A percentile compares a stretch with the other conserved stretches of the same genome.
Conservation (phyloP, 1,284 basidiomycete species). For the Tetrapyrgos nigripes region DNA sequence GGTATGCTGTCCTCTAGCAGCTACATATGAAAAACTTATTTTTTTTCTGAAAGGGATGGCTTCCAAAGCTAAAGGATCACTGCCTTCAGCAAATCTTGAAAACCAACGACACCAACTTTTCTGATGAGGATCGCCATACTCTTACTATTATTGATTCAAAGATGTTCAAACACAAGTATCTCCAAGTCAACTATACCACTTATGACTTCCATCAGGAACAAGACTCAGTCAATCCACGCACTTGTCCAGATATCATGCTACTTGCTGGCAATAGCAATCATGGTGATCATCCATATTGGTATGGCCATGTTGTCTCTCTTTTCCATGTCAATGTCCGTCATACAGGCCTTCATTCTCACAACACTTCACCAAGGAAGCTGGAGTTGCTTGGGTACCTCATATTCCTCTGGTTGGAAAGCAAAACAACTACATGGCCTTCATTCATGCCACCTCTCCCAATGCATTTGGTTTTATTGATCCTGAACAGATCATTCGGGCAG, state of each 20-base stretch:
- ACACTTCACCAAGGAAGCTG: too few relatives aligned
- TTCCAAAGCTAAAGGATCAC: background rate
- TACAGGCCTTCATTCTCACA: background rate
- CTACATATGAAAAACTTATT: background rate
- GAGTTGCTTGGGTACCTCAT: background rate
- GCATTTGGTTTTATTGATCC: constrained; percentile 16
- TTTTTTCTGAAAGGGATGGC: background rate
- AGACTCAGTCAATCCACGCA: background rate
- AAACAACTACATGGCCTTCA: background rate
- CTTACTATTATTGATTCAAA: background rate
- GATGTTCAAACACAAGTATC: background rate
- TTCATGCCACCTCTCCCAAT: background rate
- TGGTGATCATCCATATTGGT: background rate
- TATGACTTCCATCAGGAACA: background rate
- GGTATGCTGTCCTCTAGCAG: background rate
- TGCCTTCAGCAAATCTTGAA: background rate
- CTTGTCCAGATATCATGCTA: too few relatives aligned
- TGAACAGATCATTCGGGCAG: constrained; percentile 18
- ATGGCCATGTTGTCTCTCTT: background rate
- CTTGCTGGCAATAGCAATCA: too few relatives aligned
- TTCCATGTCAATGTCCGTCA: background rate
- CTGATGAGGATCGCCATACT: background rate
- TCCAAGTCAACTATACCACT: background rate
- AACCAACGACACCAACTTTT: background rate
- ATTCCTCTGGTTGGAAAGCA: background rate